A percentile compares a stretch with the other conserved stretches of the same genome.
Evolutionary conservation across 352 stramenopile genomes (phyloP).

Genomic region (Phytopythium oedochilum): DNA sequence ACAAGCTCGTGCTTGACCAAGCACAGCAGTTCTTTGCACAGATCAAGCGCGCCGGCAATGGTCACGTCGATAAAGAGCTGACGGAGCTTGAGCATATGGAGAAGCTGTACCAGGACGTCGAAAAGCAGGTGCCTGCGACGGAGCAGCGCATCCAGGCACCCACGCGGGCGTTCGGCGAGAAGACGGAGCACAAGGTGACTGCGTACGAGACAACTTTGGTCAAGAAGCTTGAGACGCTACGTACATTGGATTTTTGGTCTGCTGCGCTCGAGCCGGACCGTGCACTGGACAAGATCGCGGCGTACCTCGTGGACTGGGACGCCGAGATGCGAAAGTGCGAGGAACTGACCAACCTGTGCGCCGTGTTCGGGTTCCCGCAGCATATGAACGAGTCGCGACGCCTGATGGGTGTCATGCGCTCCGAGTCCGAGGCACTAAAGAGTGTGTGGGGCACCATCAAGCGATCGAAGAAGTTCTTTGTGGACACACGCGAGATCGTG

Average conservation of each 20-base stretch:
- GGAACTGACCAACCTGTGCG: constrained; percentile 89
- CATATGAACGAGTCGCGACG: constrained; percentile 88
- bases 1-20: constrained; percentile 74
- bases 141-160: constrained; percentile 74
- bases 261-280: constrained; percentile 78
- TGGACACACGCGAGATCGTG: constrained; percentile 66
- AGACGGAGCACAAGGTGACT: constrained; percentile 93
- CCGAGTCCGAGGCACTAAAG: constrained; percentile 72
- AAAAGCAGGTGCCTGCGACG: constrained; percentile 73
- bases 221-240: constrained; percentile 75
- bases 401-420: constrained; percentile 88
- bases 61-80: constrained; percentile 81
- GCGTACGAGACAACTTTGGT: constrained; percentile 90
- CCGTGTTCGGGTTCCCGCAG: constrained; percentile 93
- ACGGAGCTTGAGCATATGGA: constrained; percentile 82
- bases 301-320: constrained; percentile 76
- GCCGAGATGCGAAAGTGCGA: constrained; percentile 90
- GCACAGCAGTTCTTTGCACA: constrained; percentile 70
- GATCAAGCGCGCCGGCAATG: constrained; percentile 68
- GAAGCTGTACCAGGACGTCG: constrained; percentile 73
- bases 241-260: constrained; percentile 82
- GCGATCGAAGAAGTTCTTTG: constrained; percentile 67
- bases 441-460: constrained; percentile 81
- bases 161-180: constrained; percentile 83
- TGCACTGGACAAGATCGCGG: constrained; percentile 80